Base-by-base conservation (phyloP, 192 early-diverging fungal species). In the Backusella liffmaniae region DNA sequence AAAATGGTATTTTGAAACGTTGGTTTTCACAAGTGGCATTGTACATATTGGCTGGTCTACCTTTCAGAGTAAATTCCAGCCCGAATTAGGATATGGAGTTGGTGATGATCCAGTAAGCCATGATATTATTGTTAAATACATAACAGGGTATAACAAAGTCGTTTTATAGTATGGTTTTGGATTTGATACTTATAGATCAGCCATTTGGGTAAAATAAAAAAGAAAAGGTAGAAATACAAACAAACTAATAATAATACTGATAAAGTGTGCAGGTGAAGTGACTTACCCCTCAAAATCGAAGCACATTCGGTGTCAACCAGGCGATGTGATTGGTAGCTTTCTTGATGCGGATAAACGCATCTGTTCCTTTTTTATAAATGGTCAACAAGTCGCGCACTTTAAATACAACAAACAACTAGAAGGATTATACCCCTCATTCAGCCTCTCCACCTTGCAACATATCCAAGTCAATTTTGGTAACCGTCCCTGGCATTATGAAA, bases 1-100 rank as follows among this genome's bases (percentile, higher is more conserved):
- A 9, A 87, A 84, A 74, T 95, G 83, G 84, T 90, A 85, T 23
- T 95, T 92, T 70, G 94, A 95, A 79, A 86, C 94, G 5, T 68
- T 83, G 9, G 74, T 95, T 5, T 51, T 84, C 3, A 91, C 91
- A 5, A 84, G 85, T 18, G 94, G 94, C 1, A 92, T 95, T 70
- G 90, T 95, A 78, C 94, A 95, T 72, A 82, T 95, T 67, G 94
- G 94, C 16, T 95, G 94, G 93, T 89, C 87, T 8, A 90, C 85
- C 2, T 62, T 76, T 15, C 77, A 84, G 35, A 90, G 90, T 51
- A 76, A 70, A 15, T 93, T 92, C 67, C 89, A 89, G 34, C 91
- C 92, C 4, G 93, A 94, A 67, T 91, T 90, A 41, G 94, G 94
- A 21, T 86, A 85, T 29, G 94, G 94, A 13, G 84, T 95, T 36